Conservation (phyloP, 202 grass and related monocot genomes). For the Saccharum hybrid region DNA sequence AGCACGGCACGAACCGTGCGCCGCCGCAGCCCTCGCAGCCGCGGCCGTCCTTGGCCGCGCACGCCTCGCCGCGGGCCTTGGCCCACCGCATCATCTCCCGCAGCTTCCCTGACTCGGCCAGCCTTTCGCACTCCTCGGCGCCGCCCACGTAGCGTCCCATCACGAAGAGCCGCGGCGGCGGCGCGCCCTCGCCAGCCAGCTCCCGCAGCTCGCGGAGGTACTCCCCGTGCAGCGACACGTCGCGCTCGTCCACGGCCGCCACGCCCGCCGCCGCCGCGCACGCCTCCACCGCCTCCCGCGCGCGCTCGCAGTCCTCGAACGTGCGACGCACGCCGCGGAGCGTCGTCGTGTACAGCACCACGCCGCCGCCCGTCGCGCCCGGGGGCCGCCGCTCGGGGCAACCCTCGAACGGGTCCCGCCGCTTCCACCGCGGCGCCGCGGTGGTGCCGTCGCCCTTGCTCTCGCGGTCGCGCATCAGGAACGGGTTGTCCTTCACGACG, state of each 20-base stretch:
- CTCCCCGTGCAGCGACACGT: conserved; percentile 81
- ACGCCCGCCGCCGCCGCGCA: conserved; percentile 54
- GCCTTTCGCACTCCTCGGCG: conserved; percentile 54
- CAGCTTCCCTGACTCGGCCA: conserved; percentile 71
- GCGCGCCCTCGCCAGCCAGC: conserved; percentile 27
- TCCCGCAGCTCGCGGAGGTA: conserved; percentile 88
- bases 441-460: conserved; percentile 12
- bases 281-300: conserved; percentile 60
- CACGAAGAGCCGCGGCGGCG: conserved; percentile 73
- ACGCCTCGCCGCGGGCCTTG: conserved; percentile 53
- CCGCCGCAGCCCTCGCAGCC: conserved; percentile 83
- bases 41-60: conserved; percentile 51
- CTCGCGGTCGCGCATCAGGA: conserved; percentile 77
- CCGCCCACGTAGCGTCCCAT: conserved; percentile 87
- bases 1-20: conserved; percentile 81
- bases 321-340: conserved; percentile 85
- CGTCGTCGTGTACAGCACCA: conserved; percentile 92
- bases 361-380: conserved; percentile 64
- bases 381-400: conserved; percentile 70
- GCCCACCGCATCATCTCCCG: conserved; percentile 81
- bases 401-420: conserved; percentile 77
- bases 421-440: conserved; percentile 47
- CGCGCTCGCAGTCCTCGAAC: conserved; percentile 93
- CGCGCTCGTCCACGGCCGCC: conserved; percentile 61
- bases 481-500: conserved; percentile 75